phyloP scores from a whole-genome alignment of 495 filamentous ascomycete species.

The Aspergillus bertholletiae region DNA sequence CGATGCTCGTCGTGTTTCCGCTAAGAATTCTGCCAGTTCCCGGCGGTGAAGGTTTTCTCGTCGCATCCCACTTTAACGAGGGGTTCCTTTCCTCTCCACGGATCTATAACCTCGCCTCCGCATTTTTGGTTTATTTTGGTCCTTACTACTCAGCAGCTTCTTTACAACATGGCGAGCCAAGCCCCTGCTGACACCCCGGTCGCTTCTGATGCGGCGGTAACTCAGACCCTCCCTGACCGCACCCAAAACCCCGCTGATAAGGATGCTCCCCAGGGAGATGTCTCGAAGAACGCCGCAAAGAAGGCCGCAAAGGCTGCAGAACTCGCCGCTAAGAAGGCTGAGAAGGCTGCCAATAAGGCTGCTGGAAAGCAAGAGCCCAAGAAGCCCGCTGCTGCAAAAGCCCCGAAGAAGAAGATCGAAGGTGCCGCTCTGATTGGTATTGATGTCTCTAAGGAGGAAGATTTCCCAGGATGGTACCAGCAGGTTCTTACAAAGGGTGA shows the following conservation, averaged over 20 bases:
- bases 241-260: slow-evolving; percentile 41
- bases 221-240: slow-evolving; percentile 40
- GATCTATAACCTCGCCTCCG: slow-evolving; percentile 8
- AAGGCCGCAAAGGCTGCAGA: slow-evolving; percentile 68
- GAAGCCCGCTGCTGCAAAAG: slow-evolving; percentile 29
- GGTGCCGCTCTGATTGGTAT: slow-evolving; percentile 77
- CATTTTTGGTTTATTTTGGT: slow-evolving; percentile 11
- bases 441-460: slow-evolving; percentile 74
- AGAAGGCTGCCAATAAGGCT: slow-evolving; percentile 62
- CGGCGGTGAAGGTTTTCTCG: slow-evolving; percentile 36
- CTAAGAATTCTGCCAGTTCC: slow-evolving; percentile 45
- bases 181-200: slow-evolving; percentile 26
- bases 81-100: slow-evolving; percentile 16
- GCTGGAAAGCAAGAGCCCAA: slow-evolving; percentile 43
- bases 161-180: slow-evolving; percentile 37
- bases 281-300: slow-evolving; percentile 64
- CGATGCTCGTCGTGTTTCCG: slow-evolving; percentile 23
- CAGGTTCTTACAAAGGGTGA: slow-evolving; percentile 93
- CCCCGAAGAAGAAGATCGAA: slow-evolving; percentile 50
- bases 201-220: slow-evolving; percentile 23
- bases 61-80: slow-evolving; percentile 45
- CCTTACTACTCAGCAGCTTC: slow-evolving; percentile 22
- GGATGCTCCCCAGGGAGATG: slow-evolving; percentile 38
- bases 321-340: slow-evolving; percentile 61
- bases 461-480: slow-evolving; percentile 93